Base-by-base conservation (phyloP, 2,329 filamentous ascomycete genomes). In the Beauveria bassiana region DNA sequence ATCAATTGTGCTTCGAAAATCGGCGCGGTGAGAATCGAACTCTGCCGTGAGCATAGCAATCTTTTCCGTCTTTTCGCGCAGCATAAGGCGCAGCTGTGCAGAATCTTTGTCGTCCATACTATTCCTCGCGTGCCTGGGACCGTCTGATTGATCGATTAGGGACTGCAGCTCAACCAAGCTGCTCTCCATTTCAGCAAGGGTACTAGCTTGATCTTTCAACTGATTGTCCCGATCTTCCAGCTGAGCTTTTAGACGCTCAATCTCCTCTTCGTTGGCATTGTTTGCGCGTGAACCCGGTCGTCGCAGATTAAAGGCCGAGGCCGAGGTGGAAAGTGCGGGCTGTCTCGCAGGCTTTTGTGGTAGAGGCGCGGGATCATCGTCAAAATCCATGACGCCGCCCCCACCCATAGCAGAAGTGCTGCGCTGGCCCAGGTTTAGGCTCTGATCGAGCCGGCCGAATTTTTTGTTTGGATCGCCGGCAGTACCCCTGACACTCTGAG, bases 1-100 rank as follows among this genome's bases (percentile, higher is more conserved):
- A 75, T 99, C 95, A 64, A 99, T 95, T 20, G 95, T 99, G 73
- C 91, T 96, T 66, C 95, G 83, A 75, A 99, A 99, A 73, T 99
- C 95, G 20, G 95, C 93, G 62, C 95, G 85, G 72, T 99, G 93
- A 10, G 89, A 86, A 71, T 99, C 95, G 69, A 99, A 99, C 71
- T 99, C 95, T 9, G 90, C 86, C 0, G 93, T 98, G 67, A 99
- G 83, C 80, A 93, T 87, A 28, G 89, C 87, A 66, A 99, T 97
- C 78, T 93, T 96, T 62, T 99, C 95, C 69, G 97, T 97, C 81
- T 96, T 97, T 75, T 99, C 95, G 26, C 91, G 84, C 59, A 99
- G 77, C 68, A 96, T 76, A n/a, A 88, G 84, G 59, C 93, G 86
- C 62, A 99, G 79, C 70, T 96, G 89, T 5, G 83, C 73, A 2